Evolutionary conservation across 495 filamentous ascomycete genomes (phyloP), one percentile per base, ranked within the genome.

Genomic region (Talaromyces liani): DNA sequence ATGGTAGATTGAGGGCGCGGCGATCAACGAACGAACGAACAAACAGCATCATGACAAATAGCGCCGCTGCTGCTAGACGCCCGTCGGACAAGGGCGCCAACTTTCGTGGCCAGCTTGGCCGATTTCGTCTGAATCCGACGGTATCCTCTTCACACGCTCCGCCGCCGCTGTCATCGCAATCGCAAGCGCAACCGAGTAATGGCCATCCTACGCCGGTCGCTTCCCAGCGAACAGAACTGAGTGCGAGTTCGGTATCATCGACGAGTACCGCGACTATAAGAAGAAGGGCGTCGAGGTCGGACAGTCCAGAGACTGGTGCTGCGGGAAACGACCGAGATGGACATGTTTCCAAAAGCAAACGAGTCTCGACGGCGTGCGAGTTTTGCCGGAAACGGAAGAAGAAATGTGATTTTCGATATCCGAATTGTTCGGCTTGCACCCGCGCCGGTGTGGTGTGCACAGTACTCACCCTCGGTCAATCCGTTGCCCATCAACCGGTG

Each of bases 341-440:
- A 12, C 25, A 27, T 16, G 60, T 29, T 34, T 33, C 24, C 1
- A 62, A 62, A 36, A 54, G 34, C 54, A 80, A 80, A 63, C 77
- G 77, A 29, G 77, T 80, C 22, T 78, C 77, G 14, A 80, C 77
- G 1, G 80, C 80, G 22, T 83, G 80, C 66, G 80, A 82, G 62
- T 79, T 82, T 36, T 83, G 80, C 70, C 76, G 80, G 54, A 81
- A 79, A 61, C 70, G 80, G 10, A 83, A 83, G 70, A 83, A 82
- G 58, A 82, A 82, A 71, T 83, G 80, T 66, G 80, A 83, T 63
- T 82, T 82, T 60, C 74, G 77, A 36, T 83, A 82, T 49, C 80
- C 80, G 33, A 82, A 79, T 63, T 83, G 80, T 63, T 77, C 79
- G 18, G 79, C 80, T 16, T 83, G 80, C 60, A 77, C 77, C 9